Percentiles rank a stretch among this genome's conserved stretches.
These are phyloP conservation scores for Zoysia pacifica DNA, from an alignment of 176 grass and related monocot genomes.

Conservation along the genomic window DNA sequence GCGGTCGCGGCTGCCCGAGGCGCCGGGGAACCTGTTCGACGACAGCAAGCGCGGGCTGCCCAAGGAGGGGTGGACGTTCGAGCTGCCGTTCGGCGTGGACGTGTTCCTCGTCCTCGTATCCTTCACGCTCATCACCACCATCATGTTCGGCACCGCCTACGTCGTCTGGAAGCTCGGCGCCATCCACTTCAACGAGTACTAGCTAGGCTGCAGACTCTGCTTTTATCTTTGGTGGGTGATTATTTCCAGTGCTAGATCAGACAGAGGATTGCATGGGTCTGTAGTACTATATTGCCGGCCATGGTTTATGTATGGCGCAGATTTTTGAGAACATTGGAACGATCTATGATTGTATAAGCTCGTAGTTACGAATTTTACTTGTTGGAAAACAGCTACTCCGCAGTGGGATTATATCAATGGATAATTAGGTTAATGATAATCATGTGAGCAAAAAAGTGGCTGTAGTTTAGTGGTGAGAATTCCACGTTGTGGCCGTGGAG, in stretches of 20 bases:
- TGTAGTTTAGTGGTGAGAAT: constrained; percentile 82
- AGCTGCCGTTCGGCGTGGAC: constrained; percentile 72
- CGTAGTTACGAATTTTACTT: neutral
- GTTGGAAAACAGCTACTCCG: no score
- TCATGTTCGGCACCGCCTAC: constrained; percentile 90
- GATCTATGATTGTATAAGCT: neutral
- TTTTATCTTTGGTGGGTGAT: neutral
- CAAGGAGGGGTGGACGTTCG: constrained; percentile 73
- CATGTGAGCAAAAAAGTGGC: neutral
- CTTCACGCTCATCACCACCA: constrained; percentile 70
- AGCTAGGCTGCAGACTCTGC: neutral
- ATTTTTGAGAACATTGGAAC: constrained; percentile 31
- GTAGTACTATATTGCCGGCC: constrained; percentile 3
- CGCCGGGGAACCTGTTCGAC: constrained; percentile 82
- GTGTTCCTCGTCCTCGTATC: constrained; percentile 66
- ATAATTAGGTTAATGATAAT: fast-evolving
- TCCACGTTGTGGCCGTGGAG: constrained; percentile 93
- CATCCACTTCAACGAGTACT: constrained; percentile 98
- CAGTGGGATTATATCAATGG: no score
- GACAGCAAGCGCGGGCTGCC: constrained; percentile 86
- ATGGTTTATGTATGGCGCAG: neutral
- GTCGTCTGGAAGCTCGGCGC: constrained; percentile 89
- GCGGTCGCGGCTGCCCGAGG: constrained; percentile 66
- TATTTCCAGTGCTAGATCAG: neutral
- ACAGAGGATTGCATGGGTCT: neutral